Evolutionary conservation across 139 green algal genomes (phyloP), one percentile per base, ranked within the genome.

Genomic region (Chlamydomonas schloesseri): DNA sequence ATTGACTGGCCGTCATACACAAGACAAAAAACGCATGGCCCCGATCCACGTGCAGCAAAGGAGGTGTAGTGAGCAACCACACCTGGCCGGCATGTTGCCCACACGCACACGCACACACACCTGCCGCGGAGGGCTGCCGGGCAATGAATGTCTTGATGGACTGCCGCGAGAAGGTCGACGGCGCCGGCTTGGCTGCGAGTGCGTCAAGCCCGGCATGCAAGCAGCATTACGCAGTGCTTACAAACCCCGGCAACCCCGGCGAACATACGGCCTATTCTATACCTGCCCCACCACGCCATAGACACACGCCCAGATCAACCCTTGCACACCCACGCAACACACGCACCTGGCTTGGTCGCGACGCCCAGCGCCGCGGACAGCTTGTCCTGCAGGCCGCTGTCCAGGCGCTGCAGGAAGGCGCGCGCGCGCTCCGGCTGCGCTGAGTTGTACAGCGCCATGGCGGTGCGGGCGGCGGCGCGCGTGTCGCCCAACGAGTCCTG

Each of bases 331-430:
- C n/a, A n/a, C n/a, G 42, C 42, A 50, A 50, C 42, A 5, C 42
- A 50, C 42, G 42, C 42, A 50, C 42, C 42, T 50, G 42, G 42
- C 42, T 50, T 50, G 42, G 8, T 84, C 15, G 46, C 42, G 2
- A 24, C 76, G 33, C 26, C n/a, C 42, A 73, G 23, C 17, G 37
- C 73, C 36, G 26, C 57, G 18, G 68, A 36, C 57, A 96, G 81
- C 87, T 90, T 94, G 53, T 93, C 90, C 86, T 91, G 86, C 70
- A 96, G 86, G 20, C 77, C 70, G 11, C 64, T 62, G 68, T 96
- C 75, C 74, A 95, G 74, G 9, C 86, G 83, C 47, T 47, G 69
- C 47, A 95, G 87, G 46, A 94, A 68, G 2, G 87, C 89, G 1
- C 69, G 17, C 0, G 86, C 93, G 14, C 72, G 71, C 0, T 91